Evolutionary conservation across 345 rosid genomes (phyloP).

Genomic region (Clausena lansium): DNA sequence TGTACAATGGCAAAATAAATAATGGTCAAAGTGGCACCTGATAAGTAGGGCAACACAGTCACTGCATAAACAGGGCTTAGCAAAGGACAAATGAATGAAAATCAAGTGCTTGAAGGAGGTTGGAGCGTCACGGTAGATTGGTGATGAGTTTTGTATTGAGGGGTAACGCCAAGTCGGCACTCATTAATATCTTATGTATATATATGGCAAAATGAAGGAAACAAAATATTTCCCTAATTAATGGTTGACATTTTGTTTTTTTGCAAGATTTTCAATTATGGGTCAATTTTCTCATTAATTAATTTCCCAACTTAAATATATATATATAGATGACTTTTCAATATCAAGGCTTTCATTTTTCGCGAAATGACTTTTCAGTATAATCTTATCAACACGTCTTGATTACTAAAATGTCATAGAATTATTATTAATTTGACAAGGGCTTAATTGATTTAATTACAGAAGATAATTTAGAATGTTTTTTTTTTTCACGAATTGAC

Average conservation of each 20-base stretch:
- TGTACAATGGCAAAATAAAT: background rate
- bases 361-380: too few relatives aligned
- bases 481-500: too few relatives aligned
- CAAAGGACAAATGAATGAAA: background rate
- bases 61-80: background rate
- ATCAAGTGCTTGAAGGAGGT: background rate
- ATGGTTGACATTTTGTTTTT: background rate
- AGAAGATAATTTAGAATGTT: too few relatives aligned
- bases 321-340: too few relatives aligned
- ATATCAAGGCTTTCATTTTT: too few relatives aligned
- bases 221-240: background rate
- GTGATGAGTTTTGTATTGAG: background rate
- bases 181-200: too few relatives aligned
- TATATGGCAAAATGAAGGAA: too few relatives aligned
- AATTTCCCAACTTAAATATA: background rate
- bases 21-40: constrained; percentile 9
- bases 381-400: too few relatives aligned
- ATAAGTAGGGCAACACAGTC: background rate
- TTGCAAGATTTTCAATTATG: background rate
- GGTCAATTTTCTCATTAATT: background rate
- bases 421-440: too few relatives aligned
- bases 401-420: too few relatives aligned
- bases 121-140: background rate
- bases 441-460: too few relatives aligned
- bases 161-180: background rate